Percentiles rank a stretch among this genome's conserved stretches.
Evolutionary conservation across 2,329 filamentous ascomycete species (phyloP).

Genomic region (Fusarium lateritium): DNA sequence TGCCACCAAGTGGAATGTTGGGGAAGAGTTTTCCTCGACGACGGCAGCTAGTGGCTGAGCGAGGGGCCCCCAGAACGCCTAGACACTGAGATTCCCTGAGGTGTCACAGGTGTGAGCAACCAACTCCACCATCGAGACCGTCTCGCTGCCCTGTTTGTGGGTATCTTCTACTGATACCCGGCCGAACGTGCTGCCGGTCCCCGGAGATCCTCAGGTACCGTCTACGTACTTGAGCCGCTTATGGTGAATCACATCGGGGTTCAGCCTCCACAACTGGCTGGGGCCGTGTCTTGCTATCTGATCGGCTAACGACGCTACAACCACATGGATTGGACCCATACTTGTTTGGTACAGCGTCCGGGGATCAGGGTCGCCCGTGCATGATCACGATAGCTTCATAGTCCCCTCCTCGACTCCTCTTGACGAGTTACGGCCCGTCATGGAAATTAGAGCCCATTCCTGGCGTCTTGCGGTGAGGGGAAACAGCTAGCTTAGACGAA

Average conservation of each 20-base stretch:
- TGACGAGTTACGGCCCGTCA: slow-evolving; percentile 35
- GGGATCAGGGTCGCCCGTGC: slow-evolving; percentile 47
- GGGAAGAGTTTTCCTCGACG: slow-evolving; percentile 50
- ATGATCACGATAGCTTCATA: slow-evolving; percentile 49
- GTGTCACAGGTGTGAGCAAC: slow-evolving; percentile 25
- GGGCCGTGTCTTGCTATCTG: neutral
- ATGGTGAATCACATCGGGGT: neutral
- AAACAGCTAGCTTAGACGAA: slow-evolving; percentile 28
- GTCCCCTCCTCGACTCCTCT: slow-evolving; percentile 16
- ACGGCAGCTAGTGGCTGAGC: slow-evolving; percentile 47
- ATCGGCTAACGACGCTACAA: slow-evolving; percentile 21
- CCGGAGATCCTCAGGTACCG: slow-evolving; percentile 37
- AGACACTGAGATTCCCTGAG: slow-evolving; percentile 33
- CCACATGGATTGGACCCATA: slow-evolving; percentile 29
- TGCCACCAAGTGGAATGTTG: slow-evolving; percentile 52
- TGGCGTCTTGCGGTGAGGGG: slow-evolving; percentile 42
- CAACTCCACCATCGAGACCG: slow-evolving; percentile 29
- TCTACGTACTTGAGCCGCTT: slow-evolving; percentile 30
- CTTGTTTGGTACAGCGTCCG: slow-evolving; percentile 27
- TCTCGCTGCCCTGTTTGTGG: slow-evolving; percentile 34
- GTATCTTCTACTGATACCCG: slow-evolving; percentile 31
- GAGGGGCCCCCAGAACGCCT: slow-evolving; percentile 43
- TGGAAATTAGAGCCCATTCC: slow-evolving; percentile 33
- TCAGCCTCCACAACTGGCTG: no score
- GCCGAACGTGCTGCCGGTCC: slow-evolving; percentile 40